These are phyloP conservation scores for Alternaria postmessia DNA, from an alignment of 2,329 filamentous ascomycete genomes.

Conservation along the genomic window DNA sequence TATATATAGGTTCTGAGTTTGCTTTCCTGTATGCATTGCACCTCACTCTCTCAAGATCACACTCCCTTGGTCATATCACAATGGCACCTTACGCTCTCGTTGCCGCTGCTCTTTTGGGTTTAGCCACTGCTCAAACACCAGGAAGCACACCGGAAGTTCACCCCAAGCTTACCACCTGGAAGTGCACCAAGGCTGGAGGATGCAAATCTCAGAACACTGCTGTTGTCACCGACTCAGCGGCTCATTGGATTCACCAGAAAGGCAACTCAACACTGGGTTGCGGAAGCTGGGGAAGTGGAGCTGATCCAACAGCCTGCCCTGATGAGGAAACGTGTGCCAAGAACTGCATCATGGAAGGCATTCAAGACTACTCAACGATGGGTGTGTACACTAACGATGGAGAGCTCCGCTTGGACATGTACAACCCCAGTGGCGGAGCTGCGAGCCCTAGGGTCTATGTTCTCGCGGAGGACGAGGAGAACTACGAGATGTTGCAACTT, in stretches of 20 bases:
- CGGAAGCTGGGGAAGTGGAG: conserved; percentile 38
- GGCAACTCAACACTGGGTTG: conserved; percentile 44
- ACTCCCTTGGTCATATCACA: neutral
- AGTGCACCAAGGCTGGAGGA: conserved; percentile 61
- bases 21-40: neutral
- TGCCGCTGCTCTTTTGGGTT: conserved; percentile 35
- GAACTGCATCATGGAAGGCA: conserved; percentile 66
- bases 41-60: neutral
- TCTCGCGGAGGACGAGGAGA: conserved; percentile 64
- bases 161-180: conserved; percentile 61
- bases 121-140: conserved; percentile 42
- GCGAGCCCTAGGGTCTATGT: conserved; percentile 68
- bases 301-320: conserved; percentile 58
- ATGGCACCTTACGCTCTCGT: conserved; percentile 40
- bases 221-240: conserved; percentile 60
- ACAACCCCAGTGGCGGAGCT: conserved; percentile 46
- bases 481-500: conserved; percentile 72
- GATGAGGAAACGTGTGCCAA: conserved; percentile 60
- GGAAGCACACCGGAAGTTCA: conserved; percentile 56
- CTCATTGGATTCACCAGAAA: conserved; percentile 57
- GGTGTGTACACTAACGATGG: conserved; percentile 61
- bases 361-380: conserved; percentile 62
- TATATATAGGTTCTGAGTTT: neutral
- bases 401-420: conserved; percentile 57
- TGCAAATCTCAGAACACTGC: conserved; percentile 59